A percentile compares a stretch with the other conserved stretches of the same genome.
Evolutionary conservation across 345 rosid species (phyloP).

Genomic region (Citrus cavaleriei): DNA sequence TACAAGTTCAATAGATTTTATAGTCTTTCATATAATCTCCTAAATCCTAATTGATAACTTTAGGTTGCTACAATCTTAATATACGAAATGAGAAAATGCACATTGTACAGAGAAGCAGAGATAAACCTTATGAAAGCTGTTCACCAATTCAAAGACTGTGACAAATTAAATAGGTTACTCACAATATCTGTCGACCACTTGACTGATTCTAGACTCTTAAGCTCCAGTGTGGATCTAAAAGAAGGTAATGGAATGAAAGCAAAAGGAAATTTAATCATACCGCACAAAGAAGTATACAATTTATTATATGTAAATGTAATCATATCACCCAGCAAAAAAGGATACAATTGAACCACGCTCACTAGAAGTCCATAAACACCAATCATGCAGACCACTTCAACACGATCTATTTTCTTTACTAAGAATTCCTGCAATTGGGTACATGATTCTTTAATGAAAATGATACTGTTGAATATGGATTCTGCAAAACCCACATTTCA

Average conservation of each 20-base stretch:
- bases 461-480: neutral
- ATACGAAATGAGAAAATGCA: no score
- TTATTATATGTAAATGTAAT: neutral
- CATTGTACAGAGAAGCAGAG: neutral
- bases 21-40: no score
- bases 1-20: no score
- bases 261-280: neutral
- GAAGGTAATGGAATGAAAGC: conserved; percentile 23
- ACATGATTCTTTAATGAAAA: neutral
- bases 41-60: no score
- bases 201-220: conserved; percentile 41
- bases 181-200: conserved; percentile 46
- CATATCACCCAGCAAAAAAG: neutral
- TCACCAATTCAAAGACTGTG: neutral
- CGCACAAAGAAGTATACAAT: no score
- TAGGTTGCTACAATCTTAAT: no score
- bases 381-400: conserved; percentile 53
- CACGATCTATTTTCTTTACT: conserved; percentile 46
- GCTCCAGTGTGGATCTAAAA: conserved; percentile 43
- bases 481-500: no score
- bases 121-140: neutral
- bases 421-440: conserved; percentile 48
- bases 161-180: conserved; percentile 18
- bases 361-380: conserved; percentile 45
- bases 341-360: conserved; percentile 49